Conservation (phyloP, 805 yeast species). For the Saccharomycopsis sp. region DNA sequence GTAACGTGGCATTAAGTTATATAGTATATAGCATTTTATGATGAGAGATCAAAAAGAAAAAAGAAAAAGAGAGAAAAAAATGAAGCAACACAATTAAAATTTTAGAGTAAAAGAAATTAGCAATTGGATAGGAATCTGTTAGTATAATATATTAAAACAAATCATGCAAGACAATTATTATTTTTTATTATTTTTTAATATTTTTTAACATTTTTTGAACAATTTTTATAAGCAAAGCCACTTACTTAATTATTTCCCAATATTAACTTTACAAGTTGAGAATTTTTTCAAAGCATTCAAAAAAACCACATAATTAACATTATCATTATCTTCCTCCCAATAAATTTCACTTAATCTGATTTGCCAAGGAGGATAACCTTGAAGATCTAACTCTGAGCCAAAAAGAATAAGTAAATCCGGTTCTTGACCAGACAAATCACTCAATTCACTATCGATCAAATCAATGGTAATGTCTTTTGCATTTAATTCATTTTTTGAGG, state of each 20-base stretch:
- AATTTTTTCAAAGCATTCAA: conserved; percentile 66
- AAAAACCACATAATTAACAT: conserved; percentile 75
- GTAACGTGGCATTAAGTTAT: too few species aligned
- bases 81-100: too few species aligned
- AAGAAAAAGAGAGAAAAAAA: too few species aligned
- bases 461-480: conserved; percentile 63
- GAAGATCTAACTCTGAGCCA: conserved; percentile 79
- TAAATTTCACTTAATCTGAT: conserved; percentile 81
- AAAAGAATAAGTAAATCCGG: conserved; percentile 83
- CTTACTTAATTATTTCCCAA: conserved; percentile 51
- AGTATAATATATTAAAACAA: too few species aligned
- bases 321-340: conserved; percentile 80
- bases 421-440: conserved; percentile 75
- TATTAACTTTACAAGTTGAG: conserved; percentile 74
- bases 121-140: too few species aligned
- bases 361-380: conserved; percentile 98
- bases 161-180: too few species aligned
- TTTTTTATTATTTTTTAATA: too few species aligned
- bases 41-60: too few species aligned
- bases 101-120: too few species aligned
- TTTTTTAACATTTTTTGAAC: too few species aligned
- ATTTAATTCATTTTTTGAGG: conserved; percentile 47
- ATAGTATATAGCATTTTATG: too few species aligned
- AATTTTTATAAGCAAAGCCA: too few species aligned
- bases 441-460: conserved; percentile 62